Conservation (phyloP, 805 yeast genomes). For the Wickerhamiella musiphila region DNA sequence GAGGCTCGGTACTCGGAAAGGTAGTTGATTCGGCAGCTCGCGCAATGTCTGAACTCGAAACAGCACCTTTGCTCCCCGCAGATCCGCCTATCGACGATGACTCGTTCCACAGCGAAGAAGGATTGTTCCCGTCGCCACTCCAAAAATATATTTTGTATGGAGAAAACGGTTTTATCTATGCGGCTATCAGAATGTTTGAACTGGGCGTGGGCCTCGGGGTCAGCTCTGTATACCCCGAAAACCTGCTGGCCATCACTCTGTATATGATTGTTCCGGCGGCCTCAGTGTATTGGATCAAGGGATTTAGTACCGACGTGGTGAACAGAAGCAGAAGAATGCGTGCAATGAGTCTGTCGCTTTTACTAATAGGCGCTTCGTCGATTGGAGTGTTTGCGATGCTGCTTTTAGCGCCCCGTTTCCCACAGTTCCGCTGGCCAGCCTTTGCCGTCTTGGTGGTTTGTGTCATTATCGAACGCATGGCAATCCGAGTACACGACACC, state of each 20-base stretch:
- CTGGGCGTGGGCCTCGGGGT: constrained; percentile 8
- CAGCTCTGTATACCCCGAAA: constrained; percentile 4
- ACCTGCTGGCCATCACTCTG: constrained; percentile 9
- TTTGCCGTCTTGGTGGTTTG: background rate
- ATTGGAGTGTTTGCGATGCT: constrained; percentile 7
- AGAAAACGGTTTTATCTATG: constrained; percentile 6
- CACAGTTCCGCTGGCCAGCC: background rate
- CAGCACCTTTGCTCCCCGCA: constrained; percentile 11
- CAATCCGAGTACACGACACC: constrained; percentile 4
- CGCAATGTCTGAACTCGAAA: no score
- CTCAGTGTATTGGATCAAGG: background rate
- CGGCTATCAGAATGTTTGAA: constrained; percentile 11
- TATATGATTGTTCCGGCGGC: constrained; percentile 3
- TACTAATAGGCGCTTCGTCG: no score
- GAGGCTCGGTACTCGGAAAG: no score
- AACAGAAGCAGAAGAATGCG: constrained; percentile 1
- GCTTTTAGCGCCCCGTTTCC: background rate
- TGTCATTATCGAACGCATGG: background rate
- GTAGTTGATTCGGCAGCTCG: no score
- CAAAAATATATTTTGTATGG: constrained; percentile 13
- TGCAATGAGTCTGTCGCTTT: constrained; percentile 3
- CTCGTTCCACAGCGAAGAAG: constrained; percentile 15
- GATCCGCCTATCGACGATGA: constrained; percentile 19
- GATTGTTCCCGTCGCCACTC: constrained; percentile 13
- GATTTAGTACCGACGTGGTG: no score